Evolutionary conservation across 1,284 basidiomycete genomes (phyloP), one percentile per base, ranked within the genome.

Genomic region (Cystobasidium slooffiae): DNA sequence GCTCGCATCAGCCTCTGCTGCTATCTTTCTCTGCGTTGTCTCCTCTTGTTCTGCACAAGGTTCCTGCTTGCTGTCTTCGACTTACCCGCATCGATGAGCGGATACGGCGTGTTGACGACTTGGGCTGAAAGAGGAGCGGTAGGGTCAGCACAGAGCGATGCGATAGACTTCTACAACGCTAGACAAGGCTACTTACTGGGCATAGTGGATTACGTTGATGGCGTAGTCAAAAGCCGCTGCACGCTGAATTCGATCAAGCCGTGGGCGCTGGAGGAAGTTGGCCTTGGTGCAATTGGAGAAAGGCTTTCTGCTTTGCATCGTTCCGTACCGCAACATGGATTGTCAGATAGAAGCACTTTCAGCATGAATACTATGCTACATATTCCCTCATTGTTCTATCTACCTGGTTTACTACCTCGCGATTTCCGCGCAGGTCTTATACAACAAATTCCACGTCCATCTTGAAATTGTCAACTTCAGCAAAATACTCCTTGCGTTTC

Each of bases 51-150:
- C 46, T 16, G 39, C 61, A 31, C 20, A 10, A n/a, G 6, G 44
- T 61, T 39, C 20, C 44, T 49, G 44, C 58, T 20, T 47, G 61
- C 37, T 47, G 31, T 9, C 49, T 18, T 41, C 46, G 20, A 58
- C 70, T 73, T 52, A 73, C 70, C 70, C 31, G 77, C 75, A 61
- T 79, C 78, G 61, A 80, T 75, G 55, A 80, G 72, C 12, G 78
- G 78, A 76, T 55, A 80, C 6, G 77, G 76, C 41, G 75, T 72
- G 10, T 74, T 56, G 46, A 79, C 67, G 63, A 74, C 59, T 74
- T 78, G 76, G 67, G 74, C 72, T 70, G 76, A 65, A 31, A 24
- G n/a, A 24, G 44, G 12, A 41, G 20, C 6, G 53, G 49, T 39
- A n/a, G 43, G 41, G 47, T 39, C 24, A 53, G 64, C 16, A 51